Conservation (phyloP, 1,284 basidiomycete genomes). For the Puccinia brachypodii region DNA sequence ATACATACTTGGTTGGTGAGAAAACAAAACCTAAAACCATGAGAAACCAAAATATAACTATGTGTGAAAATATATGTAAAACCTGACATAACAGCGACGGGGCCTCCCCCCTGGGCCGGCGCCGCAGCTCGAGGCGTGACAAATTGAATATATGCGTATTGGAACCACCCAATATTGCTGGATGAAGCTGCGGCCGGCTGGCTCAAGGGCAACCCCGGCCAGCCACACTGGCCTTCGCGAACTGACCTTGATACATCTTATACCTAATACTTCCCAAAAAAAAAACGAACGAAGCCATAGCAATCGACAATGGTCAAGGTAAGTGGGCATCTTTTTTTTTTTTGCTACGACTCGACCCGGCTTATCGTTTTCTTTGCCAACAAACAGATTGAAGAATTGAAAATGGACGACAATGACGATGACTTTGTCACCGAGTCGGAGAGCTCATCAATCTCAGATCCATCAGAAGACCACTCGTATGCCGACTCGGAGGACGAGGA, state of each 20-base stretch:
- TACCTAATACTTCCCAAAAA: no score
- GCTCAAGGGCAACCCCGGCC: neutral
- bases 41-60: no score
- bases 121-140: neutral
- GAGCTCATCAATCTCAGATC: constrained; percentile 32
- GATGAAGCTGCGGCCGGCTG: neutral
- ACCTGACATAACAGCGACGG: no score
- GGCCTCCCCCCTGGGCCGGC: no score
- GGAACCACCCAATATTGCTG: neutral
- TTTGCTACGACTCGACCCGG: neutral
- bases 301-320: constrained; percentile 22
- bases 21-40: no score
- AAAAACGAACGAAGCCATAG: neutral
- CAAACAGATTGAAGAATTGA: constrained; percentile 38
- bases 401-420: constrained; percentile 41
- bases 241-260: no score
- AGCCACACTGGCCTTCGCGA: neutral
- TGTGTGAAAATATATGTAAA: no score
- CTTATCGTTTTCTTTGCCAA: neutral
- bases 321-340: neutral
- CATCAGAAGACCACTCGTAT: constrained; percentile 38
- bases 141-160: neutral
- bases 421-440: constrained; percentile 38
- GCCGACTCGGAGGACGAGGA: constrained; percentile 48
- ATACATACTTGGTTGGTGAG: no score